Evolutionary conservation across 2,329 filamentous ascomycete species (phyloP), one percentile per base, ranked within the genome.

Genomic region (Aspergillus carbonarius): DNA sequence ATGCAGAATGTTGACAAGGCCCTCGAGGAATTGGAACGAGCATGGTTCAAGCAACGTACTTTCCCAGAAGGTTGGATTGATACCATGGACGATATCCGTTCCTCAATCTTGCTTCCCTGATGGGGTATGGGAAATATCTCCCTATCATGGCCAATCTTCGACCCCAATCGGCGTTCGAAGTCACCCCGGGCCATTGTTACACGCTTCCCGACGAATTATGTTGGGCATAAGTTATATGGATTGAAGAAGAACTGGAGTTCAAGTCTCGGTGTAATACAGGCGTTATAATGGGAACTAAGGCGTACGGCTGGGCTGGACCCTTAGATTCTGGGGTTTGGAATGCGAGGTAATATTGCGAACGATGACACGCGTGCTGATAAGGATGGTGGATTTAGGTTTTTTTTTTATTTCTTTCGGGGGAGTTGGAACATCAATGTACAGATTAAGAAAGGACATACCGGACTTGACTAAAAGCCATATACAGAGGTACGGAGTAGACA

Each of bases 31-130:
- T 55, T 73, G 2, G 70, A 73, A 47, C 57, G 60, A 7, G 58
- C 66, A 5, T 74, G 71, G 71, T 72, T 72, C 56, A 72, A 72
- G 48, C 67, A 67, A 52, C 70, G 69, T 15, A 59, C 68, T 3
- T 73, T 72, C 49, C 71, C 71, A 5, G 65, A 69, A 12, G 71
- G 70, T 5, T 74, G 71, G 71, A 63, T 67, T 2, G 67, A 71
- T 37, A 70, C 66, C 2, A 65, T 74, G 65, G 67, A 72, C 30
- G 71, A 73, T 44, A 63, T 73, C 10, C 70, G 71, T 40, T 69
- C 71, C 2, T 69, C 70, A 37, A 71, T 73, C 40, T 67, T 73
- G 12, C 62, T 73, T 27, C 71, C 71, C 4, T 73, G 39, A 42
- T 20, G 10, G 9, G 8, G 30, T 10, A 10, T 32, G 30, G 30